Percentiles rank a stretch among this genome's conserved stretches.
These are phyloP conservation scores for Xerophyta viscosa DNA, from an alignment of 106 monocot species.

Conservation along the genomic window DNA sequence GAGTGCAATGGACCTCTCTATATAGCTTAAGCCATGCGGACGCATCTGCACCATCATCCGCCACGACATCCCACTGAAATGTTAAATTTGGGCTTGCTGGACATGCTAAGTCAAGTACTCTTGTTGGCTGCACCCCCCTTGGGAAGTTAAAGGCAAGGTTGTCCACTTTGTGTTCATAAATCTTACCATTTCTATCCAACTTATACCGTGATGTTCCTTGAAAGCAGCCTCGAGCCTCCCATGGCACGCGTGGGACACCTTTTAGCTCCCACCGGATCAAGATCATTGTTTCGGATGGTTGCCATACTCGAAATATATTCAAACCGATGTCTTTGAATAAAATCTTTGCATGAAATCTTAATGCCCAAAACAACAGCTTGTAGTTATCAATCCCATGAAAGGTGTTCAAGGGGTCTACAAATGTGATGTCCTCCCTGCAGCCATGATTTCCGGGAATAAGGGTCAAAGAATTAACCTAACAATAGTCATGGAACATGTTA, in stretches of 20 bases:
- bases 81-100: conserved; percentile 44
- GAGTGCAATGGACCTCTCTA: conserved; percentile 28
- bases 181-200: conserved; percentile 85
- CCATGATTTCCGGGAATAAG: background rate
- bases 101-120: conserved; percentile 53
- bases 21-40: conserved; percentile 76
- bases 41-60: conserved; percentile 1
- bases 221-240: conserved; percentile 73
- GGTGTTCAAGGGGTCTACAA: conserved; percentile 72
- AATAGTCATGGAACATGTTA: no score
- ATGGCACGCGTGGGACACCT: conserved; percentile 79
- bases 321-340: conserved; percentile 66
- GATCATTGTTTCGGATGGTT: conserved; percentile 67
- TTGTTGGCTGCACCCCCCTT: conserved; percentile 9
- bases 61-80: conserved; percentile 22
- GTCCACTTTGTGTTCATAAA: conserved; percentile 90
- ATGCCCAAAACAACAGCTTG: conserved; percentile 72
- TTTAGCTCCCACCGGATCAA: conserved; percentile 70
- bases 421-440: conserved; percentile 77
- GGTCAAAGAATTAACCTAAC: background rate
- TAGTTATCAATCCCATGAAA: conserved; percentile 89
- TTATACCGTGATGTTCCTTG: conserved; percentile 85
- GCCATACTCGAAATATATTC: conserved; percentile 66
- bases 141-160: conserved; percentile 81
- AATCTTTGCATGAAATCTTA: conserved; percentile 74